phyloP scores from a whole-genome alignment of 768 basidiomycete species.

The Cubamyces sp. region DNA sequence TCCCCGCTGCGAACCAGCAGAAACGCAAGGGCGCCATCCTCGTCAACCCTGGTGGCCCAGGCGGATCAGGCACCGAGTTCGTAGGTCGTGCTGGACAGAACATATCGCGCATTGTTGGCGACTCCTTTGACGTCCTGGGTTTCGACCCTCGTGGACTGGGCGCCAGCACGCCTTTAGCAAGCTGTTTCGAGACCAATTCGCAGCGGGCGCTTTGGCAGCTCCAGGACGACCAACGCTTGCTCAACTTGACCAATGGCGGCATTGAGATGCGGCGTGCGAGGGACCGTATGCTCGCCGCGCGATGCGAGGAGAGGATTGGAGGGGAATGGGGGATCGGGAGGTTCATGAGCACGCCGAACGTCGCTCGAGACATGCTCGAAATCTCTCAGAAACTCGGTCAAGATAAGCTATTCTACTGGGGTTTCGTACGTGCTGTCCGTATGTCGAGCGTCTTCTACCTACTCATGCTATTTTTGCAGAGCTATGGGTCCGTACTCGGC shows the following conservation, averaged over 20 bases:
- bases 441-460: background rate
- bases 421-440: constrained; percentile 24
- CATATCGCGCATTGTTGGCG: constrained; percentile 22
- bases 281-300: constrained; percentile 5
- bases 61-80: constrained; percentile 20
- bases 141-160: constrained; percentile 28
- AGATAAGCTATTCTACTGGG: constrained; percentile 38
- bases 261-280: constrained; percentile 14
- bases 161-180: constrained; percentile 25
- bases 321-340: constrained; percentile 26
- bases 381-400: constrained; percentile 34
- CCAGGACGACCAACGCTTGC: constrained; percentile 12
- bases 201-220: constrained; percentile 17
- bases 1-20: constrained; percentile 17
- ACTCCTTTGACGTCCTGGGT: constrained; percentile 26
- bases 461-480: constrained; percentile 3
- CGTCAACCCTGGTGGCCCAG: constrained; percentile 27
- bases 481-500: constrained; percentile 27
- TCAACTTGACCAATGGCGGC: constrained; percentile 18
- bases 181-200: constrained; percentile 18
- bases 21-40: constrained; percentile 23
- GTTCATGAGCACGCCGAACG: constrained; percentile 34
- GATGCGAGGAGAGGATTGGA: constrained; percentile 21
- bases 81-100: constrained; percentile 11
- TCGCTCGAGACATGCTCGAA: constrained; percentile 38